phyloP scores from a whole-genome alignment of 2,329 filamentous ascomycete genomes.

The Neophaeococcomyces aloes region DNA sequence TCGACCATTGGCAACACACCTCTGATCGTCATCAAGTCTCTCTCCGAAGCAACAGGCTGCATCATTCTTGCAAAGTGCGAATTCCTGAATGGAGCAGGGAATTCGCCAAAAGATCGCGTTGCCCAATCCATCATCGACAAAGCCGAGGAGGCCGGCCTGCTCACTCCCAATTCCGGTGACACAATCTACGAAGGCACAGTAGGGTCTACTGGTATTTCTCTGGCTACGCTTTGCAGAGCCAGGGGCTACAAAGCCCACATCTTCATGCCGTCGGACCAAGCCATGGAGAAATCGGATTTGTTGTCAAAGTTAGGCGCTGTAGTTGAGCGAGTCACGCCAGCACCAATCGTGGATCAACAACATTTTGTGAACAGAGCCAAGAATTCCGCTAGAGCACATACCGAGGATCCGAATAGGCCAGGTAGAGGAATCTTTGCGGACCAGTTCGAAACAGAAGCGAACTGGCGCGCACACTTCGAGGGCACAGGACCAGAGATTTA shows the following conservation, averaged over 20 bases:
- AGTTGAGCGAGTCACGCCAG: slow-evolving; percentile 84
- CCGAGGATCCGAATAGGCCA: slow-evolving; percentile 42
- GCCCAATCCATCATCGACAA: slow-evolving; percentile 77
- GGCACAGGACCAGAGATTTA: slow-evolving; percentile 86
- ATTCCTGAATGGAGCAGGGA: slow-evolving; percentile 89
- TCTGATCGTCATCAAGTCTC: slow-evolving; percentile 70
- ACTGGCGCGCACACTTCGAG: slow-evolving; percentile 72
- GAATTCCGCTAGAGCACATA: slow-evolving; percentile 64
- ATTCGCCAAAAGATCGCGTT: slow-evolving; percentile 89
- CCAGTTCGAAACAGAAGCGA: slow-evolving; percentile 86
- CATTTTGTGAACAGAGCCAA: slow-evolving; percentile 94
- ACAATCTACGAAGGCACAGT: slow-evolving; percentile 97
- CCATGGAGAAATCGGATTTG: slow-evolving; percentile 77
- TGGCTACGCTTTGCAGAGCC: slow-evolving; percentile 79
- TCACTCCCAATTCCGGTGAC: slow-evolving; percentile 73
- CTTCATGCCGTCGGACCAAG: slow-evolving; percentile 92
- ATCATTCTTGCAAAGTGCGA: slow-evolving; percentile 89
- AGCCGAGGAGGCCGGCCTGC: slow-evolving; percentile 66
- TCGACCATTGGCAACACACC: slow-evolving; percentile 90
- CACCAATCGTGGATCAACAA: slow-evolving; percentile 81
- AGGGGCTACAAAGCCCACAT: slow-evolving; percentile 88
- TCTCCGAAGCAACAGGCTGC: slow-evolving; percentile 79
- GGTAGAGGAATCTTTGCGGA: slow-evolving; percentile 88
- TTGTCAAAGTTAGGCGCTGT: slow-evolving; percentile 79
- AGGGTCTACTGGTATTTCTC: slow-evolving; percentile 88